Percentiles rank a stretch among this genome's conserved stretches.
phyloP scores from a whole-genome alignment of 345 rosid genomes.

The Capsella bursapastoris region DNA sequence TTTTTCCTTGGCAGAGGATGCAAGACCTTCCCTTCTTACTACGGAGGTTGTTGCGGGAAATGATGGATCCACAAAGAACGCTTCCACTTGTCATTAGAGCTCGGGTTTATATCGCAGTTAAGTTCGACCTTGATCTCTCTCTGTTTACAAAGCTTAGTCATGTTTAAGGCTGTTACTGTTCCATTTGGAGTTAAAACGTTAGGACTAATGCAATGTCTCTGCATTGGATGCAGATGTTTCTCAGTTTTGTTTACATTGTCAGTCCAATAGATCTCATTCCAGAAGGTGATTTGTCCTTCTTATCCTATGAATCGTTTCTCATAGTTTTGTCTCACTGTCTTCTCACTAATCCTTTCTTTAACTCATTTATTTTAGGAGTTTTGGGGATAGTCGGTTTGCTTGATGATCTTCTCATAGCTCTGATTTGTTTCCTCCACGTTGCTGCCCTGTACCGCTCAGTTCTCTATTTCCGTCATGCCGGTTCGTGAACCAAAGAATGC shows the following conservation, averaged over 20 bases:
- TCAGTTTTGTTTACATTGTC: conserved; percentile 66
- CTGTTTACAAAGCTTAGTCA: neutral
- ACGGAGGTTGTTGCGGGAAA: conserved; percentile 71
- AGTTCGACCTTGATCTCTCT: conserved; percentile 40
- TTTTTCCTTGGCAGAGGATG: conserved; percentile 57
- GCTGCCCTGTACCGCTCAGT: conserved; percentile 89
- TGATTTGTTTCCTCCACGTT: conserved; percentile 77
- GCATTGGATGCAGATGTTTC: conserved; percentile 58
- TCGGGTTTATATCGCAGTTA: conserved; percentile 84
- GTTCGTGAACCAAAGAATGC: conserved; percentile 47
- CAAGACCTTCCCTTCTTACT: conserved; percentile 95
- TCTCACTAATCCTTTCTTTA: conserved; percentile 4
- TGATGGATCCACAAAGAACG: conserved; percentile 82
- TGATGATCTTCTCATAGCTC: conserved; percentile 72
- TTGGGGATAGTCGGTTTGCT: conserved; percentile 78
- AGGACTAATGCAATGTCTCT: conserved; percentile 17
- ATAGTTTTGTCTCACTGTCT: neutral
- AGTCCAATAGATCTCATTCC: conserved; percentile 95
- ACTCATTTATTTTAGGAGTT: conserved; percentile 50
- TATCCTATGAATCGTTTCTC: conserved; percentile 6
- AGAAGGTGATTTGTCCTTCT: conserved; percentile 59
- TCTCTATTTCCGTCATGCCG: conserved; percentile 76
- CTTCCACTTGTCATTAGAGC: conserved; percentile 86
- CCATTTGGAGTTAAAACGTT: neutral
- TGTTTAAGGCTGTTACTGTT: conserved; percentile 19